Percentiles rank a stretch among this genome's conserved stretches.
Conservation (phyloP, 164 flowering plant genomes). For the Stephania cephalantha region DNA sequence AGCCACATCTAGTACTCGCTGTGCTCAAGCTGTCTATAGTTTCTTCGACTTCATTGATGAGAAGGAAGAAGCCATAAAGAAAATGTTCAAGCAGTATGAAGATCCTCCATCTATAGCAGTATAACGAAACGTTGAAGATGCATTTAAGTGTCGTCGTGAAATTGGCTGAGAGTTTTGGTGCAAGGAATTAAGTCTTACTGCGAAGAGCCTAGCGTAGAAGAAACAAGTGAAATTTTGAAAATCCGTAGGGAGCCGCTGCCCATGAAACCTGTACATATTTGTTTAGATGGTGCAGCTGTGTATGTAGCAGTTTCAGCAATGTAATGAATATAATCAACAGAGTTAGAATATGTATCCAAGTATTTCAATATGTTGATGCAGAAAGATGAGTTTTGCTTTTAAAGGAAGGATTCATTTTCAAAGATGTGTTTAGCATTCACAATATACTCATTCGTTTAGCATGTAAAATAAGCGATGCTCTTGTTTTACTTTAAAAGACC, state of each 20-base stretch:
- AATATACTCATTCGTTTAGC: too few species aligned
- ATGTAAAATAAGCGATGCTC: too few species aligned
- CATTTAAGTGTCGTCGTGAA: neutral
- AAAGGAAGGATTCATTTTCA: neutral
- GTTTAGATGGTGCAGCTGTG: neutral
- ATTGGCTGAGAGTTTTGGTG: neutral
- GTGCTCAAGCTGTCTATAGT: conserved; percentile 30
- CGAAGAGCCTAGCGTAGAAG: too few species aligned
- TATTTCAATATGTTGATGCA: neutral
- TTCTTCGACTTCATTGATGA: conserved; percentile 63
- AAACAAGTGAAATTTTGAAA: too few species aligned
- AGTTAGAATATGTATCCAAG: neutral
- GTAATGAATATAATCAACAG: neutral
- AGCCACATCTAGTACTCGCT: conserved; percentile 17
- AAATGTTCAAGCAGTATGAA: conserved; percentile 31
- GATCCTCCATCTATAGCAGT: conserved; percentile 15
- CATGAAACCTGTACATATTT: neutral
- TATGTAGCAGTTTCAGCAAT: neutral
- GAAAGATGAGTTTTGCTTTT: neutral
- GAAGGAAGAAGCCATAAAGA: conserved; percentile 70
- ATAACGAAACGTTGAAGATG: conserved; percentile 8
- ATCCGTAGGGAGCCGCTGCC: neutral
- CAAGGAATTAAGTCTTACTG: neutral
- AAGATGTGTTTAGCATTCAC: too few species aligned
- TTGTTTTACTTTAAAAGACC: too few species aligned